These are phyloP conservation scores for Fusarium bulbicola DNA, from an alignment of 2,329 filamentous ascomycete genomes.

Conservation along the genomic window DNA sequence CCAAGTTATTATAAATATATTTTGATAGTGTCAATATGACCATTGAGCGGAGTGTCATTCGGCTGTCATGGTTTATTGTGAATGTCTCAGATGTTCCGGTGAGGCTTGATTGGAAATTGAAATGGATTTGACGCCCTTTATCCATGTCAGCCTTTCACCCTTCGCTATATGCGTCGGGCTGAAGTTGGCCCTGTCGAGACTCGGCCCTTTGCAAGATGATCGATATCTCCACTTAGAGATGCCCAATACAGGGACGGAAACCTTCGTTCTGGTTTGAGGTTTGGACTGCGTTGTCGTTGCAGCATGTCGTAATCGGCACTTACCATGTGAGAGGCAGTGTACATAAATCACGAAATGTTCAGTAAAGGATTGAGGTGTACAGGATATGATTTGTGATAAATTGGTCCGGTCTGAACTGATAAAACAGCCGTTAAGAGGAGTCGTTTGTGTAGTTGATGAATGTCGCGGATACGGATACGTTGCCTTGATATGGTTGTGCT, in stretches of 20 bases:
- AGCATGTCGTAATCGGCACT: neutral
- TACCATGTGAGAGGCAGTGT: neutral
- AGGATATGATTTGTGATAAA: constrained; percentile 8
- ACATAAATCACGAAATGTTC: neutral
- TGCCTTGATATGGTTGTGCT: constrained; percentile 4
- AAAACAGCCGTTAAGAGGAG: neutral
- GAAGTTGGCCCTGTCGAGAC: neutral
- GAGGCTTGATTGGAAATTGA: constrained; percentile 25
- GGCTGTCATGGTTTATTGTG: neutral
- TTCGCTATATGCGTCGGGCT: neutral
- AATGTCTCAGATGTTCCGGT: constrained; percentile 25
- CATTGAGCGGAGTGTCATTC: neutral
- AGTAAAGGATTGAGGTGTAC: neutral
- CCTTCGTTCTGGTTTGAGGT: neutral
- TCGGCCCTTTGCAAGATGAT: neutral
- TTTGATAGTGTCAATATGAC: neutral
- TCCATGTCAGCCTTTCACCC: neutral
- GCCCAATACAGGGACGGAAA: neutral
- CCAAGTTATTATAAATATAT: neutral
- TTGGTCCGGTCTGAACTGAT: constrained; percentile 1
- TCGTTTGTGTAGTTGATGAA: neutral
- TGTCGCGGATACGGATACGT: constrained; percentile 32
- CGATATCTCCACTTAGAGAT: neutral
- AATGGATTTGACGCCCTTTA: neutral
- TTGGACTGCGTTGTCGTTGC: neutral